Evolutionary conservation across 345 rosid genomes (phyloP).

Genomic region (Moringa oleifera): DNA sequence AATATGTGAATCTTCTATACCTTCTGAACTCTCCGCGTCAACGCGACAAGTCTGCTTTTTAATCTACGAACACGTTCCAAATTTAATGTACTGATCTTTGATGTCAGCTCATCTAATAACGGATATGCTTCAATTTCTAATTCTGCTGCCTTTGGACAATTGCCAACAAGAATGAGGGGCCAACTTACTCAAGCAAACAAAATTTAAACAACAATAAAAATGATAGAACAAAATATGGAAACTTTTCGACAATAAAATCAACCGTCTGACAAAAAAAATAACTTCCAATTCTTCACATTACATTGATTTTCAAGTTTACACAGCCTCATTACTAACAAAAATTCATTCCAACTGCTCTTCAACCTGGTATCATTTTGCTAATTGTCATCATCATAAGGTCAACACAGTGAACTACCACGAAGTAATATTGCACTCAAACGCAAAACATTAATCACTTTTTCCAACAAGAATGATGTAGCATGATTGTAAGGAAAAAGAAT

Average conservation of each 20-base stretch:
- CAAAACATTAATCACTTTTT: too few relatives aligned
- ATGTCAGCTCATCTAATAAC: conserved; percentile 86
- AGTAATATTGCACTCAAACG: too few relatives aligned
- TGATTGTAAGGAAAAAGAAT: too few relatives aligned
- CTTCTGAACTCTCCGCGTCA: conserved; percentile 95
- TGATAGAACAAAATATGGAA: background rate
- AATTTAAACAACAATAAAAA: background rate
- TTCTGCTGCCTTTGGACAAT: conserved; percentile 78
- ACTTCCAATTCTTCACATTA: background rate
- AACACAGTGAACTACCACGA: too few relatives aligned
- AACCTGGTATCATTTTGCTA: too few relatives aligned
- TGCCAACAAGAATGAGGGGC: conserved; percentile 17
- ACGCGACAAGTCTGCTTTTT: conserved; percentile 94
- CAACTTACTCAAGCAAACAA: conserved; percentile 3
- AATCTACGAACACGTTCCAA: conserved; percentile 91
- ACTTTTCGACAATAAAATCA: background rate
- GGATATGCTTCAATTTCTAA: conserved; percentile 99
- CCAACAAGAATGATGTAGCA: too few relatives aligned
- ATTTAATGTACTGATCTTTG: conserved; percentile 94
- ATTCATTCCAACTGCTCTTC: too few relatives aligned
- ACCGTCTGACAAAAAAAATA: too few relatives aligned
- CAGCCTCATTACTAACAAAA: background rate
- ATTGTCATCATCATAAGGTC: background rate
- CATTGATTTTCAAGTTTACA: background rate
- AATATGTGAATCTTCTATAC: conserved; percentile 24